phyloP scores from a whole-genome alignment of 208 protist genomes.

The Trypanosoma rangeli region DNA sequence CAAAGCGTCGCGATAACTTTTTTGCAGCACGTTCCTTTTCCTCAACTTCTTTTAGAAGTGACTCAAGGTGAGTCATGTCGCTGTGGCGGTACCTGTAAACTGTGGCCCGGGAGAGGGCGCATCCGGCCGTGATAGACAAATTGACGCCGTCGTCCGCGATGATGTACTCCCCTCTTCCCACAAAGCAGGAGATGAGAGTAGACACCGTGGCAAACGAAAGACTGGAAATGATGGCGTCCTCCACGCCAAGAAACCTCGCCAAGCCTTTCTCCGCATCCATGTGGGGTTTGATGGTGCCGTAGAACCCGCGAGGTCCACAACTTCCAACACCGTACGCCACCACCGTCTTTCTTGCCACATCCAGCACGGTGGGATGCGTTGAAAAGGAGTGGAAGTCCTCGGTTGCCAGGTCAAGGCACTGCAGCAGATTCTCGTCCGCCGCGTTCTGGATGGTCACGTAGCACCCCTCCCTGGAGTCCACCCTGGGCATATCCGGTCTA shows the following conservation, averaged over 20 bases:
- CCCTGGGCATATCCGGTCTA: constrained; percentile 44
- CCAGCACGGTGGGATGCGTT: constrained; percentile 74
- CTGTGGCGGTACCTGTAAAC: constrained; percentile 94
- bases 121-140: constrained; percentile 87
- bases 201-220: constrained; percentile 95
- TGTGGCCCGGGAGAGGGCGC: constrained; percentile 85
- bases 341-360: constrained; percentile 81
- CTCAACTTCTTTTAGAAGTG: constrained; percentile 69
- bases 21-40: constrained; percentile 46
- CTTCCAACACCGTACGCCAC: constrained; percentile 96
- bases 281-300: constrained; percentile 97
- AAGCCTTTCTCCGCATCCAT: constrained; percentile 91
- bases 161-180: constrained; percentile 91
- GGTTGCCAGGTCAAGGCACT: constrained; percentile 90
- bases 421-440: constrained; percentile 28
- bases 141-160: constrained; percentile 89
- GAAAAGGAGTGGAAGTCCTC: constrained; percentile 95
- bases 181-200: constrained; percentile 95
- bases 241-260: constrained; percentile 87
- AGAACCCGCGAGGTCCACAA: constrained; percentile 97
- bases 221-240: constrained; percentile 94
- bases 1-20: constrained; percentile 88
- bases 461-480: constrained; percentile 50
- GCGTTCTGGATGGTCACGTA: constrained; percentile 52
- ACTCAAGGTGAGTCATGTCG: constrained; percentile 93